Conservation (phyloP, 306 rosid species). For the Sindora glabra region DNA sequence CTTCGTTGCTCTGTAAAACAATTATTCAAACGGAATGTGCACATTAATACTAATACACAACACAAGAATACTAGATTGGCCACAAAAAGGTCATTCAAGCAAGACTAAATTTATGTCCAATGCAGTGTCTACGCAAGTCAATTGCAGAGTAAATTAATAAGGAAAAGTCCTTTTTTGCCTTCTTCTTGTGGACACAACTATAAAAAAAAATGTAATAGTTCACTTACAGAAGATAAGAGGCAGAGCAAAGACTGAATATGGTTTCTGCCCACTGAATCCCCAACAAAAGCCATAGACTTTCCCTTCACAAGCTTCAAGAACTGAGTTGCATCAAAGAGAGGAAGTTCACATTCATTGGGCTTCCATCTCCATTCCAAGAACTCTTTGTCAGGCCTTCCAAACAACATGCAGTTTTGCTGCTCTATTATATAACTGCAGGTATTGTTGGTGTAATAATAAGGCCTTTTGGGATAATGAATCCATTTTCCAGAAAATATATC, state of each 20-base stretch:
- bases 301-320: constrained; percentile 38
- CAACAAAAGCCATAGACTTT: constrained; percentile 51
- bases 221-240: constrained; percentile 17
- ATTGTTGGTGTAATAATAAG: constrained; percentile 37
- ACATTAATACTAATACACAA: no score
- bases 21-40: no score
- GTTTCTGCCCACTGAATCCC: constrained; percentile 51
- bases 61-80: no score
- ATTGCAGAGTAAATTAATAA: no score
- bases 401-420: constrained; percentile 46
- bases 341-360: constrained; percentile 45
- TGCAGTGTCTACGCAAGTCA: no score
- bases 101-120: no score
- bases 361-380: constrained; percentile 54
- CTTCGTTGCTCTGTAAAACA: no score
- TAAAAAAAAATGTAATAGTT: not conserved
- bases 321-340: constrained; percentile 38
- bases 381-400: constrained; percentile 36
- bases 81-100: no score
- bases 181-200: not conserved
- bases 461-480: constrained; percentile 34
- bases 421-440: constrained; percentile 37
- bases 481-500: constrained; percentile 39
- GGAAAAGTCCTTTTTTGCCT: no score
- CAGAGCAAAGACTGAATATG: constrained; percentile 51